phyloP scores from a whole-genome alignment of 176 grass and related monocot species.

The Zoysia pacifica region DNA sequence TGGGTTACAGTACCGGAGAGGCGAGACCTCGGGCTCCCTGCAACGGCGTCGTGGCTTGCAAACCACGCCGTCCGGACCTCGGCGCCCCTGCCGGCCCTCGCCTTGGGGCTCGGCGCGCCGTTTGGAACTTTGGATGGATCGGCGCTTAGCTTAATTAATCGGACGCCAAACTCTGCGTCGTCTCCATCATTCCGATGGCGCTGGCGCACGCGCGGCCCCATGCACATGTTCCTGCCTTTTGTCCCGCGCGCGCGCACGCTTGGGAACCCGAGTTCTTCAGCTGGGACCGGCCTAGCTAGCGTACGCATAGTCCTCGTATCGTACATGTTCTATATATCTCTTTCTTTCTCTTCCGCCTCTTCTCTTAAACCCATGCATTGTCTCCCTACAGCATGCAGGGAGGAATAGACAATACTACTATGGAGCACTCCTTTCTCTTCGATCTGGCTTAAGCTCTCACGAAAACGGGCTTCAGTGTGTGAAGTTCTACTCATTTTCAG shows the following conservation, averaged over 20 bases:
- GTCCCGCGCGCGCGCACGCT: conserved; percentile 43
- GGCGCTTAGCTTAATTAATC: conserved; percentile 18
- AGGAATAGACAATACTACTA: neutral
- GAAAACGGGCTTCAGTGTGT: neutral
- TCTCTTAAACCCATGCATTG: neutral
- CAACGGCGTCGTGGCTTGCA: conserved; percentile 27
- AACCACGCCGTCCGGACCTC: neutral
- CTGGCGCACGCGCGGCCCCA: conserved; percentile 44
- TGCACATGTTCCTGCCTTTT: conserved; percentile 68
- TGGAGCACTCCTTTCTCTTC: neutral
- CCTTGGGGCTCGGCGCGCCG: conserved; percentile 17
- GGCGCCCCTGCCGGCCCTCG: neutral
- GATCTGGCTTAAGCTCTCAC: neutral
- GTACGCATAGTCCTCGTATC: neutral
- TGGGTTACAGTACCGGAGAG: no score
- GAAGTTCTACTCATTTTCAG: neutral
- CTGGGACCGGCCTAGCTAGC: neutral
- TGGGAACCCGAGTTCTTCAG: conserved; percentile 1
- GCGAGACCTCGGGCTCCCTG: conserved; percentile 5
- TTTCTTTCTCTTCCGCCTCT: neutral
- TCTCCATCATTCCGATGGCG: conserved; percentile 63
- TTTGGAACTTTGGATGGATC: conserved; percentile 21
- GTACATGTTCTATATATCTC: neutral
- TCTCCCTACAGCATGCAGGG: conserved; percentile 15
- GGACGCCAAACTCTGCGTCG: conserved; percentile 10